Evolutionary conservation across 768 basidiomycete species (phyloP), one percentile per base, ranked within the genome.

Genomic region (Paxillus rubicundulus): DNA sequence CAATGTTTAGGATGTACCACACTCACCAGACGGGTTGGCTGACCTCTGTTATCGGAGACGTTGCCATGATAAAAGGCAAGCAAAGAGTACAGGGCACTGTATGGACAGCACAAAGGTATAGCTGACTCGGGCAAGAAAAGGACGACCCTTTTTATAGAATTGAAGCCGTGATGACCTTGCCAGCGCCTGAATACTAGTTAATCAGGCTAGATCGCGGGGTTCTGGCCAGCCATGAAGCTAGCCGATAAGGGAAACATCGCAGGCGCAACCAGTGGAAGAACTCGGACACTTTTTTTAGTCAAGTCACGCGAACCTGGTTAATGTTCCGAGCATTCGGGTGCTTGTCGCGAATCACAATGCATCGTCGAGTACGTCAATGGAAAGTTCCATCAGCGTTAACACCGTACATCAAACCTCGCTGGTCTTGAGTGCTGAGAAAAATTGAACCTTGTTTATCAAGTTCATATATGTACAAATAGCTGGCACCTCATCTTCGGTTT

Each of bases 21-120:
- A 74, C 81, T 66, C 54, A 86, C 86, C 86, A 88, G 57, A 81
- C 74, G 66, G 82, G 82, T 66, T 84, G 80, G 68, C 74, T 82
- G 53, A 75, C 74, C 74, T 83, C 83, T 55, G 71, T 78, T 74
- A 76, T 67, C 63, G 80, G 77, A 74, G 82, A 77, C 78, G 83
- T 79, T 70, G 70, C 69, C 68, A 69, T 69, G 63, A 71, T 76
- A 74, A 70, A 69, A 66, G 73, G 67, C 61, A 65, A 66, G 59
- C 55, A 57, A 54, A 64, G 65, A 50, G 59, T 56, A 63, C 47
- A 43, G 55, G 50, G 55, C 50, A 56, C 63, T 54, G 33, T 60
- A 68, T 67, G 61, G 70, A 68, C 67, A 73, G 71, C 62, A 69
- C 72, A 69, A 74, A 58, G 56, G 57, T 61, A 53, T 51, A 32